A percentile compares a stretch with the other conserved stretches of the same genome.
phyloP scores from a whole-genome alignment of 495 filamentous ascomycete species.

The Bathelium albidoporum region DNA sequence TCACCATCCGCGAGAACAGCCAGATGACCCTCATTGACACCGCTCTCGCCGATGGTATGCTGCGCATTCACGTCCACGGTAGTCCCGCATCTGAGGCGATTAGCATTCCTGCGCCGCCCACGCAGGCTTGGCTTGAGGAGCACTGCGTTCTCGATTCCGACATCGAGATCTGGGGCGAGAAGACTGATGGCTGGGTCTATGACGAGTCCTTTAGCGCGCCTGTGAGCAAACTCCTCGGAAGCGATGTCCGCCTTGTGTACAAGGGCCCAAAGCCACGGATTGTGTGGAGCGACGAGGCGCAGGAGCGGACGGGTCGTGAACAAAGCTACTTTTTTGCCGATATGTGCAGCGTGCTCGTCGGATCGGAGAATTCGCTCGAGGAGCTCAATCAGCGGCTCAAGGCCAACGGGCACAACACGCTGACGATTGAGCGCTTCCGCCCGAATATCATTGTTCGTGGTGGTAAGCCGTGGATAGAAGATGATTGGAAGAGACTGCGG shows the following conservation, averaged over 20 bases:
- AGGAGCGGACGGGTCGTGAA: slow-evolving; percentile 24
- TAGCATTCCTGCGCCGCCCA: slow-evolving; percentile 29
- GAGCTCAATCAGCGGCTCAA: slow-evolving; percentile 31
- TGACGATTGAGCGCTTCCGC: slow-evolving; percentile 36
- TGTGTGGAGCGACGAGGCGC: slow-evolving; percentile 23
- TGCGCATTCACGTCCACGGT: slow-evolving; percentile 20
- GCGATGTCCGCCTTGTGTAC: slow-evolving; percentile 30
- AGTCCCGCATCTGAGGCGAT: slow-evolving; percentile 17
- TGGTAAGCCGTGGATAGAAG: slow-evolving; percentile 31
- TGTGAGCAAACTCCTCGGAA: slow-evolving; percentile 29
- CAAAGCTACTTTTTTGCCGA: slow-evolving; percentile 27
- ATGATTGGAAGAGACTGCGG: slow-evolving; percentile 31
- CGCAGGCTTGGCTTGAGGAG: slow-evolving; percentile 24
- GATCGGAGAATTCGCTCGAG: slow-evolving; percentile 31
- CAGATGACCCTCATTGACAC: slow-evolving; percentile 35
- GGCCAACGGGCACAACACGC: slow-evolving; percentile 16
- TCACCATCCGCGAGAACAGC: slow-evolving; percentile 30
- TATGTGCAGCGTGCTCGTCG: slow-evolving; percentile 31
- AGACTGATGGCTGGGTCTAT: slow-evolving; percentile 29
- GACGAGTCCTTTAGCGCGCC: slow-evolving; percentile 20
- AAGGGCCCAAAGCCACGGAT: slow-evolving; percentile 28
- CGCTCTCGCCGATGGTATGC: slow-evolving; percentile 18
- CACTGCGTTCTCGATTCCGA: slow-evolving; percentile 20
- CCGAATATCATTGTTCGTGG: slow-evolving; percentile 34
- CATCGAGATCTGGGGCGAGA: slow-evolving; percentile 30